Conservation (phyloP, 495 filamentous ascomycete species). For the Podospora tetraspora region DNA sequence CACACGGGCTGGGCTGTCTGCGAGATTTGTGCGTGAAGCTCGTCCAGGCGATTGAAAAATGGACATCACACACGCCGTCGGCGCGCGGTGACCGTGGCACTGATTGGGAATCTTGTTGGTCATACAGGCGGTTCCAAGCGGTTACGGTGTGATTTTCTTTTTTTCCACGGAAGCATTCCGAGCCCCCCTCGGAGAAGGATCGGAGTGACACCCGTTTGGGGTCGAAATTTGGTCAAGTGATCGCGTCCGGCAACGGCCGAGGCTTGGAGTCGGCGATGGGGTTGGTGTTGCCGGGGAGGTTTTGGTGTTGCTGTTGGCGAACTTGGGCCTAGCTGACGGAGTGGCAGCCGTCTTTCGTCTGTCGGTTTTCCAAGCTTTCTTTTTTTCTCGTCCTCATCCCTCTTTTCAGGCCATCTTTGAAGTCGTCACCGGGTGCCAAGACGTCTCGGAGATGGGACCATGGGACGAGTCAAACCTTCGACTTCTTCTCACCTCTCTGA, state of each 20-base stretch:
- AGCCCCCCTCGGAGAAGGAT: background rate
- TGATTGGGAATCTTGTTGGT: background rate
- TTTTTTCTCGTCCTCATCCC: background rate
- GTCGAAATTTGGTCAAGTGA: background rate
- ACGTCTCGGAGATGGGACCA: background rate
- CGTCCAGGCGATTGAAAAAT: conserved; percentile 14
- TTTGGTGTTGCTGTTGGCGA: background rate
- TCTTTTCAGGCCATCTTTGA: too few relatives aligned
- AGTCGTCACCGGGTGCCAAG: background rate
- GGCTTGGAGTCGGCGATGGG: background rate
- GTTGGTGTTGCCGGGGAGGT: background rate
- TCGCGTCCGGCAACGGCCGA: background rate
- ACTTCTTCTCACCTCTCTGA: too few relatives aligned
- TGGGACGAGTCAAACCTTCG: background rate
- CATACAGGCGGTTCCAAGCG: background rate
- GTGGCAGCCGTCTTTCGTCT: background rate
- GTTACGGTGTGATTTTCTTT: background rate
- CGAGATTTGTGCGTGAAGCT: conserved; percentile 27
- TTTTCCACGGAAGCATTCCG: background rate
- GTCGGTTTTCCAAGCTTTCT: background rate
- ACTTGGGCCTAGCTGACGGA: background rate
- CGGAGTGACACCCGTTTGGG: background rate
- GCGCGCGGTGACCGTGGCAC: background rate
- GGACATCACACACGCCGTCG: background rate
- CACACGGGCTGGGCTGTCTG: conserved; percentile 4